phyloP scores from a whole-genome alignment of 179 eudicot species.

The Spergularia azorica region DNA sequence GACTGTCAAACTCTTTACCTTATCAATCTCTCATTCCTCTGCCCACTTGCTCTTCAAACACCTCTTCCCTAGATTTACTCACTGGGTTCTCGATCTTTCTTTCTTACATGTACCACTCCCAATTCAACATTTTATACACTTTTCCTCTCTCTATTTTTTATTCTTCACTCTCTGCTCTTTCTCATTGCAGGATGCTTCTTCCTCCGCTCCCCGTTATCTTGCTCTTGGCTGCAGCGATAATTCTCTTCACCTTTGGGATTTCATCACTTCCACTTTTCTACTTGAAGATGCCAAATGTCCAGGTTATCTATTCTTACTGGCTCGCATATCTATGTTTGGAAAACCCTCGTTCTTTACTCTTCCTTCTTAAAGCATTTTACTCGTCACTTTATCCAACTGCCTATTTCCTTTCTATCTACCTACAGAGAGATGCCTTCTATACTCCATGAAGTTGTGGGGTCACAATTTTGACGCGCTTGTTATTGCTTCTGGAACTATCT shows the following conservation, averaged over 20 bases:
- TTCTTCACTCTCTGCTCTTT: too few relatives aligned
- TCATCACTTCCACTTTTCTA: conserved; percentile 24
- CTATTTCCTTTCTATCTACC: conserved; percentile 15
- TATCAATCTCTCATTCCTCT: conserved; percentile 30
- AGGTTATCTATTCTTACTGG: conserved; percentile 39
- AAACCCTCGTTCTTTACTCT: too few relatives aligned
- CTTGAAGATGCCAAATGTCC: conserved; percentile 49
- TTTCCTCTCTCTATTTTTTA: not conserved
- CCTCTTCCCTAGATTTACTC: conserved; percentile 61
- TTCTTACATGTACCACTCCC: conserved; percentile 52
- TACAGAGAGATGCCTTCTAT: conserved; percentile 85
- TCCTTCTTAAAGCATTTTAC: too few relatives aligned
- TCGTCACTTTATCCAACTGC: too few relatives aligned
- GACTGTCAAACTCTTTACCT: conserved; percentile 64
- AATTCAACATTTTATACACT: too few relatives aligned
- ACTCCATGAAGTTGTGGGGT: conserved; percentile 90
- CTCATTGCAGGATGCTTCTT: conserved; percentile 40
- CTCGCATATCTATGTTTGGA: too few relatives aligned
- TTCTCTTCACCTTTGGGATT: conserved; percentile 74
- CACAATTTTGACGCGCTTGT: conserved; percentile 47
- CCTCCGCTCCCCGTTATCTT: conserved; percentile 43
- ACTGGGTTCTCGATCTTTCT: conserved; percentile 86
- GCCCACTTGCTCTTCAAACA: conserved; percentile 38
- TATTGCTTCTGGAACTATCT: conserved; percentile 93
- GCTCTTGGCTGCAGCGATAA: conserved; percentile 92